These are phyloP conservation scores for Moricandia arvensis DNA, from an alignment of 345 rosid species.

Conservation along the genomic window DNA sequence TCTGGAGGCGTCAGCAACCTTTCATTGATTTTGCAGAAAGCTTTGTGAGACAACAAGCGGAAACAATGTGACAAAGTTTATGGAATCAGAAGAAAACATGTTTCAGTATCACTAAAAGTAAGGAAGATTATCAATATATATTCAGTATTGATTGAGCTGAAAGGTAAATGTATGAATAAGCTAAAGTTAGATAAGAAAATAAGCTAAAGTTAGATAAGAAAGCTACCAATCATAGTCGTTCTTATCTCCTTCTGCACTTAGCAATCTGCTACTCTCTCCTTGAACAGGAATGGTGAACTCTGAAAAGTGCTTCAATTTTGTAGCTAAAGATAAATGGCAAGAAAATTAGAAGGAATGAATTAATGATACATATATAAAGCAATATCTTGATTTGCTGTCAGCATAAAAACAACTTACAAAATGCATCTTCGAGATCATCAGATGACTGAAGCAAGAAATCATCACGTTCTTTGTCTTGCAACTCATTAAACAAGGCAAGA, in stretches of 20 bases:
- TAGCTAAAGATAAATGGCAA: slow-evolving; percentile 47
- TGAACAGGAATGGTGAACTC: slow-evolving; percentile 73
- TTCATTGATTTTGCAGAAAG: slow-evolving; percentile 40
- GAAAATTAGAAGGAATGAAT: too few species aligned
- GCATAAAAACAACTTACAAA: slow-evolving; percentile 81
- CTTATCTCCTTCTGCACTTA: slow-evolving; percentile 82
- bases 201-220: not conserved
- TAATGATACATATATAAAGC: too few species aligned
- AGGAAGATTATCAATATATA: not conserved
- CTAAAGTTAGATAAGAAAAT: not conserved
- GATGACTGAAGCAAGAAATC: slow-evolving; percentile 78
- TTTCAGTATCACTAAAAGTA: not conserved
- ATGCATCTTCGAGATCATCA: slow-evolving; percentile 76
- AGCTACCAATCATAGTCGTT: slow-evolving; percentile 95
- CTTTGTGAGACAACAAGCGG: slow-evolving; percentile 28
- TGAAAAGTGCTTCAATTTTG: slow-evolving; percentile 78
- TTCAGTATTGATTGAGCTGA: not conserved
- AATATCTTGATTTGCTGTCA: too few species aligned
- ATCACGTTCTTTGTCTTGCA: slow-evolving; percentile 85
- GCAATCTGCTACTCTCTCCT: slow-evolving; percentile 86
- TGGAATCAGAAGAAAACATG: slow-evolving; percentile 7
- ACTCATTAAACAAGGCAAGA: slow-evolving; percentile 81
- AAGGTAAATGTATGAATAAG: not conserved
- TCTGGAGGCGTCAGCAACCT: slow-evolving; percentile 99
- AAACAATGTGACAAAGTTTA: not conserved